Evolutionary conservation across 768 basidiomycete species (phyloP).

Genomic region (Gyrodon lividus): DNA sequence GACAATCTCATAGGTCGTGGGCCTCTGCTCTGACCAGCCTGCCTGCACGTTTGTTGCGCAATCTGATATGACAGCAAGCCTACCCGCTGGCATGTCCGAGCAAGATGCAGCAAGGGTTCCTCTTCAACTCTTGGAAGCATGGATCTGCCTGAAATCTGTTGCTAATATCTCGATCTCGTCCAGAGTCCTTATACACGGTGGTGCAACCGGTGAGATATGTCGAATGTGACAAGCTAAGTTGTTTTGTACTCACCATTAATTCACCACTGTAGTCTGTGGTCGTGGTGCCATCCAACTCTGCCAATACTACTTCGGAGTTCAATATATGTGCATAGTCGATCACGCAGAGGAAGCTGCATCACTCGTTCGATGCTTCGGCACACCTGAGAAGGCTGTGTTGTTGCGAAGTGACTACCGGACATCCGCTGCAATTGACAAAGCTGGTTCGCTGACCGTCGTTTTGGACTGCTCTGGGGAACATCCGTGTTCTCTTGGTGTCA

Average conservation of each 20-base stretch:
- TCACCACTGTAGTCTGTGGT: conserved; percentile 1
- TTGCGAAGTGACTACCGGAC: neutral
- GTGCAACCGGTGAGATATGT: conserved; percentile 2
- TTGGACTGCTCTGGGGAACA: conserved; percentile 3
- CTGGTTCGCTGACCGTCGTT: neutral
- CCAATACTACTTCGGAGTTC: conserved; percentile 2
- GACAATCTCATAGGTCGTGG: neutral
- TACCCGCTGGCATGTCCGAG: neutral
- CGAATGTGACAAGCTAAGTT: too few relatives aligned
- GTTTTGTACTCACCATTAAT: neutral
- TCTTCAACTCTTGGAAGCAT: conserved; percentile 2
- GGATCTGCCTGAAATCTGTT: conserved; percentile 6
- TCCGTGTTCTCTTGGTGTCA: neutral
- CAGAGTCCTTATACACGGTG: conserved; percentile 8
- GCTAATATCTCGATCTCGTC: conserved; percentile 3
- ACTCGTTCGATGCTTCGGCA: neutral
- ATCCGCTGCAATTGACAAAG: neutral
- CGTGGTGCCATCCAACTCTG: conserved; percentile 8
- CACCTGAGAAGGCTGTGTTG: neutral
- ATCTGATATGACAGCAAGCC: neutral
- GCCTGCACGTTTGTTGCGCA: neutral
- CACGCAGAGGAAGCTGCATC: conserved; percentile 1
- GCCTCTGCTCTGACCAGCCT: neutral
- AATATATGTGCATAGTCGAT: conserved; percentile 5
- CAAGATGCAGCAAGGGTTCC: conserved; percentile 7